Conservation (phyloP, 805 yeast genomes). For the Brettanomyces nanus region DNA sequence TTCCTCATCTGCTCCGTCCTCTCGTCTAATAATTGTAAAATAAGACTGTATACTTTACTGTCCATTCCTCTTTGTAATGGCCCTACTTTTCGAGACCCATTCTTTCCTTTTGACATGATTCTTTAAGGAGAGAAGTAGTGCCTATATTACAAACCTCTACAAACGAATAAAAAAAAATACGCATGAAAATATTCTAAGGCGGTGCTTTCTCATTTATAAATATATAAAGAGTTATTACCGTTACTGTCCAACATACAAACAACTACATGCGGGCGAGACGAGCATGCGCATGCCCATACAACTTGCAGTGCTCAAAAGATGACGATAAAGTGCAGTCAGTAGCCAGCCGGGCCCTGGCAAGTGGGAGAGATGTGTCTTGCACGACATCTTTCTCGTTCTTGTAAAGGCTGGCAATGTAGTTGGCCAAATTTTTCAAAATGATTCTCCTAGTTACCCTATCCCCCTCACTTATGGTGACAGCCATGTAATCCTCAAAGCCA, state of each 20-base stretch:
- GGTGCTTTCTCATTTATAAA: too few species aligned
- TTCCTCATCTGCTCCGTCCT: constrained; percentile 36
- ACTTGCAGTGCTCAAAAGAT: not conserved
- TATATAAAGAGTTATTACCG: too few species aligned
- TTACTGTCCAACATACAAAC: too few species aligned
- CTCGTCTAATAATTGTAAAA: constrained; percentile 52
- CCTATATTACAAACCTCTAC: too few species aligned
- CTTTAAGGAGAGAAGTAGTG: too few species aligned
- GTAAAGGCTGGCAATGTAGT: constrained; percentile 28
- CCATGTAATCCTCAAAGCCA: constrained; percentile 30
- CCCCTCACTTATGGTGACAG: constrained; percentile 30
- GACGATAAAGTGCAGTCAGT: not conserved
- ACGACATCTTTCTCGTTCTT: constrained; percentile 11
- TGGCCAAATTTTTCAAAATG: constrained; percentile 28
- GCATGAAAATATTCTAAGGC: too few species aligned
- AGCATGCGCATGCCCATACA: not conserved
- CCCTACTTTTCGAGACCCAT: constrained; percentile 8
- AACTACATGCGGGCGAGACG: too few species aligned
- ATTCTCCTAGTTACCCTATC: constrained; percentile 29
- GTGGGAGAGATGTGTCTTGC: not conserved
- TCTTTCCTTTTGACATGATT: constrained; percentile 18
- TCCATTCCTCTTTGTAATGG: constrained; percentile 34
- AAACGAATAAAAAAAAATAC: too few species aligned
- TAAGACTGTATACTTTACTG: constrained; percentile 45
- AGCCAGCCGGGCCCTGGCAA: not conserved